These are phyloP conservation scores for Penicillium sp. DNA, from an alignment of 2,329 filamentous ascomycete genomes.

Conservation along the genomic window DNA sequence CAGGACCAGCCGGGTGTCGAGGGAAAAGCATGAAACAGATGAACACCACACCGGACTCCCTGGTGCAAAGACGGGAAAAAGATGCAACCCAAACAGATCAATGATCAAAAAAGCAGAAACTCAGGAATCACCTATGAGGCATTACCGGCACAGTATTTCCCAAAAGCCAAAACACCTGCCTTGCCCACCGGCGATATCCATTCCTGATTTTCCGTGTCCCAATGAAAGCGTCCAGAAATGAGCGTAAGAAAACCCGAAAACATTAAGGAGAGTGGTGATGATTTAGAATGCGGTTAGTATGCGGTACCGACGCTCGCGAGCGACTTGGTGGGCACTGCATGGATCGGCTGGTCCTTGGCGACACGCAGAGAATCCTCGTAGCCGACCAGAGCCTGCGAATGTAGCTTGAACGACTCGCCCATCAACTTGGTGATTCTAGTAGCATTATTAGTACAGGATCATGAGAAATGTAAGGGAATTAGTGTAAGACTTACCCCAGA, in stretches of 20 bases:
- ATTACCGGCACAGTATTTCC: constrained; percentile 28
- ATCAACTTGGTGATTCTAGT: constrained; percentile 66
- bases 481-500: constrained; percentile 88
- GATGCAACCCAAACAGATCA: constrained; percentile 20
- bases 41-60: constrained; percentile 45
- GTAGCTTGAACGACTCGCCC: constrained; percentile 96
- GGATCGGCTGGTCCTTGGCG: constrained; percentile 39
- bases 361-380: constrained; percentile 66
- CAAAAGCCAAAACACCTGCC: constrained; percentile 30
- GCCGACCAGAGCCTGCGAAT: constrained; percentile 87
- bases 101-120: constrained; percentile 19
- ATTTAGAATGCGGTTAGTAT: too few relatives aligned
- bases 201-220: constrained; percentile 38
- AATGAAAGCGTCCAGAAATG: constrained; percentile 38
- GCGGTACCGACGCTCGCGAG: constrained; percentile 42
- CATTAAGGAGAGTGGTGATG: constrained; percentile 12
- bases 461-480: too few relatives aligned
- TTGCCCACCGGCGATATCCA: constrained; percentile 33
- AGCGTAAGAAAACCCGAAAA: constrained; percentile 28
- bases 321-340: constrained; percentile 42
- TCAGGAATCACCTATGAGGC: constrained; percentile 31
- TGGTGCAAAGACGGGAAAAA: constrained; percentile 29
- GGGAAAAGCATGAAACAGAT: constrained; percentile 32
- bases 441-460: too few relatives aligned
- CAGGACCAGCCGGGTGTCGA: constrained; percentile 46